phyloP scores from a whole-genome alignment of 371 early-diverging fungal genomes.

The Apophysomyces variabilis region DNA sequence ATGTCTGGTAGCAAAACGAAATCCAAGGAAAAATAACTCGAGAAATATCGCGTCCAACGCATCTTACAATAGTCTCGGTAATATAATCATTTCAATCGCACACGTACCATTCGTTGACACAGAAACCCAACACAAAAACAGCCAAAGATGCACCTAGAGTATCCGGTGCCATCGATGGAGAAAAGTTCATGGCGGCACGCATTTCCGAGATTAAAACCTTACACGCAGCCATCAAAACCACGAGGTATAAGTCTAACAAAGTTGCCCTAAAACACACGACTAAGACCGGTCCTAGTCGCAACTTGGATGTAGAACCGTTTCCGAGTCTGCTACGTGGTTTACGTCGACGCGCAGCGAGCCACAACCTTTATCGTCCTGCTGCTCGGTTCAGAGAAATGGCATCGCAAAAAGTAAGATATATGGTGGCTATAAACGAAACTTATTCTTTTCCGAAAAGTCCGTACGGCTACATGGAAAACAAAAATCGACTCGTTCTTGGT shows the following conservation, averaged over 20 bases:
- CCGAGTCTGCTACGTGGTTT: slow-evolving; percentile 87
- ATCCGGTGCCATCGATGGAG: slow-evolving; percentile 20
- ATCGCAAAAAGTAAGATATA: slow-evolving; percentile 60
- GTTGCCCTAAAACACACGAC: not conserved
- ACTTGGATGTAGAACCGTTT: slow-evolving; percentile 62
- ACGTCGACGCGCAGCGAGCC: slow-evolving; percentile 89
- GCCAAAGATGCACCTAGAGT: slow-evolving; percentile 22
- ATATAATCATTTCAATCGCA: not conserved
- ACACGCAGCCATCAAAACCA: slow-evolving; percentile 66
- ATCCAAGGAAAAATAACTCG: not conserved
- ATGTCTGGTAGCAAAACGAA: not conserved
- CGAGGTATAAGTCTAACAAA: slow-evolving; percentile 31
- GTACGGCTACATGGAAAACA: not conserved
- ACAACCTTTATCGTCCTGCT: slow-evolving; percentile 86
- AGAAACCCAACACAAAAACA: not conserved
- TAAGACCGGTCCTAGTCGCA: not conserved
- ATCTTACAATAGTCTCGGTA: not conserved
- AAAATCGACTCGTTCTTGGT: not conserved
- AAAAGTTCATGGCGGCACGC: slow-evolving; percentile 53
- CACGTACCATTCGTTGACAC: not conserved
- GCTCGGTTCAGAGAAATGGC: slow-evolving; percentile 72
- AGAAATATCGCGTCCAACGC: not conserved
- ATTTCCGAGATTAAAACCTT: slow-evolving; percentile 82
- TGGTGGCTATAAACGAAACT: not conserved
- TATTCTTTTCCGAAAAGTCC: not conserved